Conservation (phyloP, 2,329 filamentous ascomycete genomes). For the Fusarium armeniacum region DNA sequence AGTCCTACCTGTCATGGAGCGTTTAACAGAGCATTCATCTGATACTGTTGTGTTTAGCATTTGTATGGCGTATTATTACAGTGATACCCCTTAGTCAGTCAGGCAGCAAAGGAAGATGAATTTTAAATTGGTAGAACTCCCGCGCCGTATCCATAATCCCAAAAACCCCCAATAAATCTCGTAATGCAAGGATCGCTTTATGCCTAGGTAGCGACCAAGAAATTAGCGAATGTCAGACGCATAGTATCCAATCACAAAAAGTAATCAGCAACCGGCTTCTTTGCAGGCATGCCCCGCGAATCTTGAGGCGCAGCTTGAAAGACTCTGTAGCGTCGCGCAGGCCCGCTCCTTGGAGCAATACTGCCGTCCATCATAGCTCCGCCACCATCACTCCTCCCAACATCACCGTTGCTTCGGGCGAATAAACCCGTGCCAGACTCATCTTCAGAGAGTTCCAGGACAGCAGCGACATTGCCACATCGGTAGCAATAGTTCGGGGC, state of each 20-base stretch:
- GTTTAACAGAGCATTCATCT: neutral
- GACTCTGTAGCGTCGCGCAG: conserved; percentile 90
- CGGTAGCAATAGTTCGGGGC: conserved; percentile 97
- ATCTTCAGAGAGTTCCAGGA: conserved; percentile 93
- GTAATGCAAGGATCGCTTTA: conserved; percentile 39
- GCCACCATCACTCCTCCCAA: conserved; percentile 68
- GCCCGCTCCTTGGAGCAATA: conserved; percentile 69
- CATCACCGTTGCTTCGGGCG: conserved; percentile 78
- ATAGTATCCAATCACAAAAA: conserved; percentile 73
- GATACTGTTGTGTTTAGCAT: conserved; percentile 30
- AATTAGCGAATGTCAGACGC: conserved; percentile 9
- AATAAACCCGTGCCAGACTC: conserved; percentile 80
- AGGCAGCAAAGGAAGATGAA: conserved; percentile 27
- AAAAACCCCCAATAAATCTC: conserved; percentile 36
- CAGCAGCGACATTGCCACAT: conserved; percentile 95
- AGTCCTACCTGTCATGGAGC: neutral
- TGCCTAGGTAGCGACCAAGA: conserved; percentile 15
- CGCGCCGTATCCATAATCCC: conserved; percentile 44
- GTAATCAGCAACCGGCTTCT: conserved; percentile 98
- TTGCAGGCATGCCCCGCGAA: conserved; percentile 96
- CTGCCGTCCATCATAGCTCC: conserved; percentile 65
- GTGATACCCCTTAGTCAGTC: conserved; percentile 36
- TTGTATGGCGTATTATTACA: conserved; percentile 25
- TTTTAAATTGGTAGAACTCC: conserved; percentile 42
- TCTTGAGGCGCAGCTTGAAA: conserved; percentile 98